phyloP scores from a whole-genome alignment of 176 grass and related monocot species.

The Carex scoparia region DNA sequence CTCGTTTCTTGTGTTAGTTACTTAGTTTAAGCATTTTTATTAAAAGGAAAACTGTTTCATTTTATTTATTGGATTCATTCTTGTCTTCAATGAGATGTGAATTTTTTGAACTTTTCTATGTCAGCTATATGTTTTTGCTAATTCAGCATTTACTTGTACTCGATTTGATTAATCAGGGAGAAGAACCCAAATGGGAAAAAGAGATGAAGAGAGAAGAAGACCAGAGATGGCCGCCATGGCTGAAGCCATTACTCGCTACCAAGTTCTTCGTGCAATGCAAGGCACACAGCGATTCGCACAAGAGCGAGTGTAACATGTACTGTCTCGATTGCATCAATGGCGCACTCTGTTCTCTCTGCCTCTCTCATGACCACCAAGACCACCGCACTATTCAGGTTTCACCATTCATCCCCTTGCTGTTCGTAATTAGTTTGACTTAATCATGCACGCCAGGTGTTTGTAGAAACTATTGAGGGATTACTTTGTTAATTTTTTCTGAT shows the following conservation, averaged over 20 bases:
- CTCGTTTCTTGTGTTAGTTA: background rate
- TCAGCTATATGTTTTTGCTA: background rate
- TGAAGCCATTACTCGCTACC: constrained; percentile 73
- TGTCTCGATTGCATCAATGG: constrained; percentile 84
- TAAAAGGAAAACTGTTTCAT: background rate
- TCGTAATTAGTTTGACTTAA: background rate
- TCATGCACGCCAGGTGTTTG: background rate
- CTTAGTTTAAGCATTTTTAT: background rate
- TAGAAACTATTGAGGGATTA: background rate
- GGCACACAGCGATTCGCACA: constrained; percentile 58
- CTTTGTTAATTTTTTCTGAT: background rate
- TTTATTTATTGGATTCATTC: background rate
- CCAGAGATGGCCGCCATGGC: constrained; percentile 78
- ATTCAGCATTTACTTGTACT: background rate
- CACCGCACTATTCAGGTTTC: constrained; percentile 84
- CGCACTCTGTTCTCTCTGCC: constrained; percentile 81
- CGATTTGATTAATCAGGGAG: background rate
- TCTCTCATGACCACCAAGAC: constrained; percentile 50
- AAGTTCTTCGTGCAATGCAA: constrained; percentile 95
- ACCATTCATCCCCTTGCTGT: background rate
- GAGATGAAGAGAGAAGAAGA: constrained; percentile 27
- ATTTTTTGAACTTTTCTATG: background rate
- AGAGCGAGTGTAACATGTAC: constrained; percentile 97
- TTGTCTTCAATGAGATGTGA: background rate
- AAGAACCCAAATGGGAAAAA: constrained; percentile 25